These are phyloP conservation scores for Aspergillus amoenus DNA, from an alignment of 2,329 filamentous ascomycete genomes.

Conservation along the genomic window DNA sequence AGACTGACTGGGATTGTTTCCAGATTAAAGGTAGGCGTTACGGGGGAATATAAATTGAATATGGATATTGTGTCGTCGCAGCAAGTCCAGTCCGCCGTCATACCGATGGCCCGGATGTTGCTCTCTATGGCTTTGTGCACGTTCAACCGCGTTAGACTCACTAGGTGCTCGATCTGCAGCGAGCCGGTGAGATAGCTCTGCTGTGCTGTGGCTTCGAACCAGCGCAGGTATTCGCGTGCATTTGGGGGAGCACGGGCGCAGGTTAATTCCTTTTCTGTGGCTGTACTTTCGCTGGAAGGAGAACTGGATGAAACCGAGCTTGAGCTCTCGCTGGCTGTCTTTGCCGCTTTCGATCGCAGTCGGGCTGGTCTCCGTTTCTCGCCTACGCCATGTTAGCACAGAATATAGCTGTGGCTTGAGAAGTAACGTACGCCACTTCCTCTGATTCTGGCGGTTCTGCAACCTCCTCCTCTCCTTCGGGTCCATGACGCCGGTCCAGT, in stretches of 20 bases:
- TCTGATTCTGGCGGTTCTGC: conserved; percentile 30
- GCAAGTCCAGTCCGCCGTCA: conserved; percentile 17
- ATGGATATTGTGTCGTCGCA: conserved; percentile 25
- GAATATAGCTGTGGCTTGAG: background rate
- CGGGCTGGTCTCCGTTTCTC: background rate
- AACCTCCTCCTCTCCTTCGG: conserved; percentile 23
- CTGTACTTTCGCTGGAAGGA: no score
- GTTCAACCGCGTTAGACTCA: conserved; percentile 36
- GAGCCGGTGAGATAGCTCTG: conserved; percentile 1
- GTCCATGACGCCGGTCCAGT: conserved; percentile 28
- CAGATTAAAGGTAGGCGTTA: background rate
- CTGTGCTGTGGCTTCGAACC: conserved; percentile 3
- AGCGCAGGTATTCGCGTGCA: background rate
- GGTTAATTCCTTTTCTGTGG: background rate
- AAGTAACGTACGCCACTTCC: conserved; percentile 21
- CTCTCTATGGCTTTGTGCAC: conserved; percentile 34
- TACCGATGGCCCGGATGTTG: conserved; percentile 32
- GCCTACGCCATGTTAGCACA: background rate
- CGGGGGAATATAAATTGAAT: conserved; percentile 14
- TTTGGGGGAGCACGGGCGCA: conserved; percentile 8
- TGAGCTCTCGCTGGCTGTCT: no score
- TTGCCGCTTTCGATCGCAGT: no score
- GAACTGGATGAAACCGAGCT: no score
- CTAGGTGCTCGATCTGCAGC: conserved; percentile 20
- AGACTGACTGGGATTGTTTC: conserved; percentile 24